Evolutionary conservation across 306 rosid species (phyloP).

Genomic region (Trifolium repens): DNA sequence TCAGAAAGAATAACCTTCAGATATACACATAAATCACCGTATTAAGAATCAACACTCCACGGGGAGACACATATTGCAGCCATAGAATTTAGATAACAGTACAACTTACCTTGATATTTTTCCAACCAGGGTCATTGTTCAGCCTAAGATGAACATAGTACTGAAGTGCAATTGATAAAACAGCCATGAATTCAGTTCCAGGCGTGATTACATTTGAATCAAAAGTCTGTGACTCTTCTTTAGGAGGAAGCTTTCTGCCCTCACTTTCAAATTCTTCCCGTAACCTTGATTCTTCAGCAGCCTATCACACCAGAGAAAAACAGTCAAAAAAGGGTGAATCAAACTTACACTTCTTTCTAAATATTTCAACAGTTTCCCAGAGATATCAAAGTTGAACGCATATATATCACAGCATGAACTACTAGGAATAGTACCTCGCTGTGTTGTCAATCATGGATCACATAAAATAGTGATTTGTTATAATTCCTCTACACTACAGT

Average conservation of each 20-base stretch:
- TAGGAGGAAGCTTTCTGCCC: constrained; percentile 97
- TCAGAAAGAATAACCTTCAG: constrained; percentile 94
- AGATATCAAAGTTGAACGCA: background rate
- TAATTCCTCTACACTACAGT: background rate
- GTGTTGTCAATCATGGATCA: background rate
- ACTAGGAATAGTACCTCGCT: background rate
- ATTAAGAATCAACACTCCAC: constrained; percentile 27
- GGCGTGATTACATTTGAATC: constrained; percentile 99
- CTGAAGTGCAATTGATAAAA: constrained; percentile 87
- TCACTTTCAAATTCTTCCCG: constrained; percentile 92
- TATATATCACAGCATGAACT: background rate
- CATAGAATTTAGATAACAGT: constrained; percentile 11
- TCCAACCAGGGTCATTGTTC: constrained; percentile 98
- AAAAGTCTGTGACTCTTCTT: constrained; percentile 65
- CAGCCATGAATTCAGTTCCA: constrained; percentile 97
- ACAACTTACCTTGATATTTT: constrained; percentile 71
- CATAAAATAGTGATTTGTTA: background rate
- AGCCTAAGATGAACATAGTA: constrained; percentile 93
- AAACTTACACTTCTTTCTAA: background rate
- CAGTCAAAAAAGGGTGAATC: constrained; percentile 4
- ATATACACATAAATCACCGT: constrained; percentile 1
- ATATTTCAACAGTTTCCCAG: background rate
- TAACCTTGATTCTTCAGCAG: constrained; percentile 83
- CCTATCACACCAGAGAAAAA: constrained; percentile 54
- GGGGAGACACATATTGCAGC: constrained; percentile 4